A percentile compares a stretch with the other conserved stretches of the same genome.
Evolutionary conservation across 2,329 filamentous ascomycete species (phyloP).

Genomic region (Coleophoma crateriformis): DNA sequence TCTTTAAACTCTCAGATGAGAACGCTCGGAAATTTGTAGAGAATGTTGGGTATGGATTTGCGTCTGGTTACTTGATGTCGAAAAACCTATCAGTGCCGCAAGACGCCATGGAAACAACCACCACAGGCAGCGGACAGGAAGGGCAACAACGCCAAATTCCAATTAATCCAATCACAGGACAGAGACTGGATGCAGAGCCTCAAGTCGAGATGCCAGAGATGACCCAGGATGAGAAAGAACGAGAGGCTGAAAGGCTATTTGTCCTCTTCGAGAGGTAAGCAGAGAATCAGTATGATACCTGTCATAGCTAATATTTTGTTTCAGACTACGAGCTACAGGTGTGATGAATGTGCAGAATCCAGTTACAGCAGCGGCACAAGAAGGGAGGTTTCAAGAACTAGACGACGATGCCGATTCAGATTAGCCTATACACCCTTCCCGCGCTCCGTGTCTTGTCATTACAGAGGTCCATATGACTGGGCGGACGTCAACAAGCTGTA

Average conservation of each 20-base stretch:
- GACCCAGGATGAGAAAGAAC: constrained; percentile 87
- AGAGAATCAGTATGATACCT: not conserved
- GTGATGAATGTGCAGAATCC: constrained; percentile 24
- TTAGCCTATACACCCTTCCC: not conserved
- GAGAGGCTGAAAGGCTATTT: constrained; percentile 47
- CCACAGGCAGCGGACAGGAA: constrained; percentile 18
- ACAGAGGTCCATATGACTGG: too few species aligned
- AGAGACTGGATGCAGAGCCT: constrained; percentile 21
- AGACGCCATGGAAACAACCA: constrained; percentile 52
- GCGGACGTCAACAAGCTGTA: too few species aligned
- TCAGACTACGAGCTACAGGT: constrained; percentile 23
- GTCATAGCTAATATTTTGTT: constrained; percentile 4
- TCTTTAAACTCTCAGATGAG: constrained; percentile 83
- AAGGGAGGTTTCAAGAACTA: constrained; percentile 23
- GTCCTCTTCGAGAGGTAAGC: constrained; percentile 26
- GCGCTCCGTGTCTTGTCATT: too few species aligned
- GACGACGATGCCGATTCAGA: constrained; percentile 24
- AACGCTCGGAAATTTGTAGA: constrained; percentile 76
- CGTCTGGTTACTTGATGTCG: constrained; percentile 82
- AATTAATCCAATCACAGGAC: constrained; percentile 25
- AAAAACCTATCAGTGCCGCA: constrained; percentile 75
- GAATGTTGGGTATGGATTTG: constrained; percentile 93
- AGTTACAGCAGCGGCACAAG: constrained; percentile 17
- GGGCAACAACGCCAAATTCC: constrained; percentile 20
- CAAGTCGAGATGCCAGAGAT: constrained; percentile 58